phyloP scores from a whole-genome alignment of 169 alveolate species.

The Plasmodium vinckei region DNA sequence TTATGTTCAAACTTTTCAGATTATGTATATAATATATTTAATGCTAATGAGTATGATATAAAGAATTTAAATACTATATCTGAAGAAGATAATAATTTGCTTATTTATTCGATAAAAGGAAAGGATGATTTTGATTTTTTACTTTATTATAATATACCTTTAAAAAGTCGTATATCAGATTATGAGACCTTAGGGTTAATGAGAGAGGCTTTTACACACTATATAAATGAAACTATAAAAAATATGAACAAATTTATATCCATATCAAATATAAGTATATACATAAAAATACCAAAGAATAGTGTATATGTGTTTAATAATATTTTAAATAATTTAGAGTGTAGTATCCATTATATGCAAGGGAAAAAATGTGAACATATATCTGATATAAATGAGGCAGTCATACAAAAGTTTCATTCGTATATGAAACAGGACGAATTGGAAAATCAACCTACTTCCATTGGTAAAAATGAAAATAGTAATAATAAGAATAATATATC shows the following conservation, averaged over 20 bases:
- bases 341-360: conserved; percentile 42
- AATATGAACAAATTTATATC: conserved; percentile 32
- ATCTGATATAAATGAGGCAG: background rate
- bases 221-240: conserved; percentile 20
- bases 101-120: conserved; percentile 19
- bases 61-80: conserved; percentile 29
- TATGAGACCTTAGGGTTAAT: conserved; percentile 26
- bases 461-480: background rate
- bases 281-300: conserved; percentile 29
- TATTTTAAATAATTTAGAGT: conserved; percentile 46
- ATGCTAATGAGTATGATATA: conserved; percentile 37
- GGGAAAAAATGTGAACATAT: conserved; percentile 17
- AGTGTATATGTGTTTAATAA: conserved; percentile 17
- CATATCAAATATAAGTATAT: conserved; percentile 68
- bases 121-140: background rate
- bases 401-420: conserved; percentile 9
- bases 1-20: conserved; percentile 22
- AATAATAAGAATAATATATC: background rate
- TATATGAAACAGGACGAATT: background rate
- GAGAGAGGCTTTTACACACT: conserved; percentile 41
- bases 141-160: conserved; percentile 33
- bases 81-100: conserved; percentile 12
- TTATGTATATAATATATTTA: conserved; percentile 37
- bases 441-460: background rate
- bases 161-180: conserved; percentile 30